Percentiles rank a stretch among this genome's conserved stretches.
These are phyloP conservation scores for Arachnomyces sp. DNA, from an alignment of 2,329 filamentous ascomycete species.

Conservation along the genomic window DNA sequence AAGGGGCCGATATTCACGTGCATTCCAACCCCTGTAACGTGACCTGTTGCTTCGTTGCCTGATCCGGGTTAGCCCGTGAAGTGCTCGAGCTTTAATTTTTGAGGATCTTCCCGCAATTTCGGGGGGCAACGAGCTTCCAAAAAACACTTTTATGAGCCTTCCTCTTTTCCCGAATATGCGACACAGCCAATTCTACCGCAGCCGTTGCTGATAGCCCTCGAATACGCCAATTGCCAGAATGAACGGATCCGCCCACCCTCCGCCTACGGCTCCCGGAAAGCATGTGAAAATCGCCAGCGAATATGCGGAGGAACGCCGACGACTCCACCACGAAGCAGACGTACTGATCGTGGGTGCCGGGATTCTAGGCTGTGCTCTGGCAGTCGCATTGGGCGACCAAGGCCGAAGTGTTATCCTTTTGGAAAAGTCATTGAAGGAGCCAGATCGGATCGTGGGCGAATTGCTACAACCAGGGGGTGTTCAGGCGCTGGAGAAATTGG, in stretches of 20 bases:
- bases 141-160: too few species aligned
- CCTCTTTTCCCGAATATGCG: too few species aligned
- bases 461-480: conserved; percentile 89
- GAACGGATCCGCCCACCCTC: conserved; percentile 10
- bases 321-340: conserved; percentile 58
- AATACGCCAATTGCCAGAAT: conserved; percentile 14
- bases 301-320: conserved; percentile 38
- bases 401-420: conserved; percentile 84
- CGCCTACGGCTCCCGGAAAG: conserved; percentile 16
- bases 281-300: conserved; percentile 15
- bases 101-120: too few species aligned
- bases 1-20: too few species aligned
- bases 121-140: too few species aligned
- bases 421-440: conserved; percentile 82
- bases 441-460: conserved; percentile 92
- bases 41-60: too few species aligned
- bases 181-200: too few species aligned
- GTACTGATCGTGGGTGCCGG: conserved; percentile 89
- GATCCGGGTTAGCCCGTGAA: too few species aligned
- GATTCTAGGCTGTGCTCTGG: conserved; percentile 78
- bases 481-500: conserved; percentile 67
- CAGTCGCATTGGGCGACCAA: conserved; percentile 76
- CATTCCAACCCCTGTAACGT: too few species aligned
- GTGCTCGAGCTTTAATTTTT: too few species aligned
- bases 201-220: too few species aligned